Percentiles rank a stretch among this genome's conserved stretches.
Evolutionary conservation across 2,329 filamentous ascomycete species (phyloP).

Genomic region (Sporothrix schenckii): DNA sequence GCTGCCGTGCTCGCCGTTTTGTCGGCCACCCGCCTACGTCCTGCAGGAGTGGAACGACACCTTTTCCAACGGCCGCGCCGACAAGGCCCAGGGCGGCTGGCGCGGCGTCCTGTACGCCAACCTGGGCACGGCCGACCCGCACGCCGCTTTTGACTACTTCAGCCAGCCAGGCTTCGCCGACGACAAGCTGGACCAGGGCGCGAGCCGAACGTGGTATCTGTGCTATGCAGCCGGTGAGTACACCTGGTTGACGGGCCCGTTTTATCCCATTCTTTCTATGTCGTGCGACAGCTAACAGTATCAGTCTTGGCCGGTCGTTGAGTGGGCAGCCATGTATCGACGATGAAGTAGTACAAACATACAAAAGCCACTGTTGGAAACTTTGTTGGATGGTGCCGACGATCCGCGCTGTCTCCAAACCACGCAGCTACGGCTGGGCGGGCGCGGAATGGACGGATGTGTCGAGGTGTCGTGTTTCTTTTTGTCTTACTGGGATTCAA

Average conservation of each 20-base stretch:
- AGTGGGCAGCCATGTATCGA: neutral
- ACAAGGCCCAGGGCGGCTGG: slow-evolving; percentile 75
- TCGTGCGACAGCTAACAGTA: neutral
- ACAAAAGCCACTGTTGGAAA: neutral
- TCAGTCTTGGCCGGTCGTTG: neutral
- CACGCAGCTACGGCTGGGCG: neutral
- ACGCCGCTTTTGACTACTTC: slow-evolving; percentile 75
- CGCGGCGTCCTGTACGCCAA: slow-evolving; percentile 83
- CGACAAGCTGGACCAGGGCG: slow-evolving; percentile 77
- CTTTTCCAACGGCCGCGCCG: slow-evolving; percentile 70
- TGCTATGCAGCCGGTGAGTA: slow-evolving; percentile 72
- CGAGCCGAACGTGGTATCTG: slow-evolving; percentile 82
- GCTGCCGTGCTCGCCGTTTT: slow-evolving; percentile 67
- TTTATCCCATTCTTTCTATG: neutral
- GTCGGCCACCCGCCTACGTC: slow-evolving; percentile 71
- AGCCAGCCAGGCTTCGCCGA: slow-evolving; percentile 65
- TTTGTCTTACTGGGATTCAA: no score
- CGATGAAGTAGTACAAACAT: neutral
- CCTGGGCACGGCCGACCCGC: slow-evolving; percentile 74
- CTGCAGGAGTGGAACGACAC: slow-evolving; percentile 79
- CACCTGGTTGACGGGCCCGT: no score
- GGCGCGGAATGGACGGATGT: neutral
- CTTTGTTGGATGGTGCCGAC: no score
- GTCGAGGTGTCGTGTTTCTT: neutral
- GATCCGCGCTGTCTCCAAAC: neutral